A percentile compares a stretch with the other conserved stretches of the same genome.
phyloP scores from a whole-genome alignment of 148 eudicot genomes.

The Fallopia convolvulus region DNA sequence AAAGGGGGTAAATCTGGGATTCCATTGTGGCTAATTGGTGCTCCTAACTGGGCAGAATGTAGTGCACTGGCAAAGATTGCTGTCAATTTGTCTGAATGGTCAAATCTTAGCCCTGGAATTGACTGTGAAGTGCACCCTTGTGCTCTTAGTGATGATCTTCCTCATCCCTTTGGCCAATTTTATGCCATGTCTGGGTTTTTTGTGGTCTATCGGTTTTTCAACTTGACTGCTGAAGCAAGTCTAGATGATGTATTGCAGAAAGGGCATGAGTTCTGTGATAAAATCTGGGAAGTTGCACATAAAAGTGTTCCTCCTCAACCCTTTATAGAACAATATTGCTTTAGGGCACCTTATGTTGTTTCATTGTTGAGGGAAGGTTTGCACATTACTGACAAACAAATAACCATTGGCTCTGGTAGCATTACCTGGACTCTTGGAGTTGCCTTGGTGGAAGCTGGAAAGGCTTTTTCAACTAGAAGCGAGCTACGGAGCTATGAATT shows the following conservation, averaged over 20 bases:
- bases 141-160: constrained; percentile 66
- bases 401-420: constrained; percentile 84
- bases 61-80: constrained; percentile 65
- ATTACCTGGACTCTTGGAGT: constrained; percentile 97
- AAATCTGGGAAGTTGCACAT: constrained; percentile 76
- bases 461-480: constrained; percentile 42
- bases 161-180: constrained; percentile 84
- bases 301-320: constrained; percentile 92
- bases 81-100: constrained; percentile 94
- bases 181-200: constrained; percentile 95
- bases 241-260: constrained; percentile 82
- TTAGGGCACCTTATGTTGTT: constrained; percentile 89
- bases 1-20: constrained; percentile 56
- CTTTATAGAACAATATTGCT: constrained; percentile 93
- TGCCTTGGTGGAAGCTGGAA: constrained; percentile 93
- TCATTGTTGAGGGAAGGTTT: constrained; percentile 76
- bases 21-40: constrained; percentile 61
- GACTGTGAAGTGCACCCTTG: constrained; percentile 85
- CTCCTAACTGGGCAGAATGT: constrained; percentile 89
- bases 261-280: constrained; percentile 69
- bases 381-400: constrained; percentile 70
- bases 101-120: constrained; percentile 54
- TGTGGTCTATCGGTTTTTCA: constrained; percentile 87
- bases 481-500: constrained; percentile 42
- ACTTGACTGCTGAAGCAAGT: constrained; percentile 71